A percentile compares a stretch with the other conserved stretches of the same genome.
These are phyloP conservation scores for Elsinoe arachidis DNA, from an alignment of 2,329 filamentous ascomycete species.

Conservation along the genomic window DNA sequence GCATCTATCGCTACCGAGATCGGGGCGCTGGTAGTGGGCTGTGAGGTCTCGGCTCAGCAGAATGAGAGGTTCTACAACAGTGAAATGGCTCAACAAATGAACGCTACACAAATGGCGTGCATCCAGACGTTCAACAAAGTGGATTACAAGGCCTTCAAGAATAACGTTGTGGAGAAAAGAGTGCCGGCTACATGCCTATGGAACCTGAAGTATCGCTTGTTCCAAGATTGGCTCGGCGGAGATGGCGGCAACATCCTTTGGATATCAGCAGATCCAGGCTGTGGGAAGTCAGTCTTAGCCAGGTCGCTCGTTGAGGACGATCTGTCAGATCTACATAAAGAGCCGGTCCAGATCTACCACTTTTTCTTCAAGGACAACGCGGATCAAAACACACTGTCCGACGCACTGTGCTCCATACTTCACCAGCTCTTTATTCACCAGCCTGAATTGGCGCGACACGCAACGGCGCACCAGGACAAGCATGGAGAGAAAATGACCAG, in stretches of 20 bases:
- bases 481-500: constrained; percentile 18
- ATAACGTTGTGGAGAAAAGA: constrained; percentile 24
- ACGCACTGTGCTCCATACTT: constrained; percentile 30
- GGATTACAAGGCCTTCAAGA: constrained; percentile 25
- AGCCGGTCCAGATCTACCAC: constrained; percentile 20
- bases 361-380: constrained; percentile 36
- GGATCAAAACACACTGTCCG: constrained; percentile 24
- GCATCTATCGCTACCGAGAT: too few species aligned
- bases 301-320: constrained; percentile 28
- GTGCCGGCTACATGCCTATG: constrained; percentile 28
- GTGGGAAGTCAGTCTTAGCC: too few species aligned
- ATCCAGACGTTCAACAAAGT: constrained; percentile 21
- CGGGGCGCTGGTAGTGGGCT: too few species aligned
- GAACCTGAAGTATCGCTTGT: constrained; percentile 25
- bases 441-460: constrained; percentile 22
- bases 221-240: constrained; percentile 25
- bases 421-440: constrained; percentile 30
- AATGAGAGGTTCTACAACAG: too few species aligned
- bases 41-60: too few species aligned
- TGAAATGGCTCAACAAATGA: neutral
- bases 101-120: neutral
- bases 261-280: too few species aligned
- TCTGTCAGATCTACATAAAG: neutral
- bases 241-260: too few species aligned
- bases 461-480: constrained; percentile 17